phyloP scores from a whole-genome alignment of 768 basidiomycete genomes.

The Phylloporus arenicola region DNA sequence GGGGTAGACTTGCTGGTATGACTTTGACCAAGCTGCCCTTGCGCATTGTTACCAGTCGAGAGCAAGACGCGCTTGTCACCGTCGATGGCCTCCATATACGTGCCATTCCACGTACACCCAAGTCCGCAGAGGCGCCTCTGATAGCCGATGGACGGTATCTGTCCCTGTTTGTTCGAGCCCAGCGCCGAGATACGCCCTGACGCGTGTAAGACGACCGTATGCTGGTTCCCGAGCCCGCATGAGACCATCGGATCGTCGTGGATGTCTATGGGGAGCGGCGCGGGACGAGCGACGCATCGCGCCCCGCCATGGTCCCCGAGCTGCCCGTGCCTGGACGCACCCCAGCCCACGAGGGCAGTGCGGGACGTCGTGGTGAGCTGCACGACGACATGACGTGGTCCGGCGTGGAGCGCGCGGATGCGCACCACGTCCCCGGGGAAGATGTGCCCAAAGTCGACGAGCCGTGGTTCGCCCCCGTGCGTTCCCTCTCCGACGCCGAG shows the following conservation, averaged over 20 bases:
- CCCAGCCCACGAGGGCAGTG: constrained; percentile 68
- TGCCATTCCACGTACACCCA: constrained; percentile 78
- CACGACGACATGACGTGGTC: constrained; percentile 68
- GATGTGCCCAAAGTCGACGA: constrained; percentile 12
- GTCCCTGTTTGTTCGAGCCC: constrained; percentile 72
- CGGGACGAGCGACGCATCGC: constrained; percentile 19
- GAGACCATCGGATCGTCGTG: constrained; percentile 29
- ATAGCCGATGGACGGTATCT: constrained; percentile 41
- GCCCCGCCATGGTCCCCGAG: constrained; percentile 42
- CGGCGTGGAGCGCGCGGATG: constrained; percentile 49
- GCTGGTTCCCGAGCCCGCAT: constrained; percentile 48
- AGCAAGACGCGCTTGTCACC: constrained; percentile 29
- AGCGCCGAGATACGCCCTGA: constrained; percentile 46
- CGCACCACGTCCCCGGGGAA: constrained; percentile 34
- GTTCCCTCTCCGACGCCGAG: constrained; percentile 49
- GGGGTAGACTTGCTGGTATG: not conserved
- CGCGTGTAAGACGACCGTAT: constrained; percentile 38
- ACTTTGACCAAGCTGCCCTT: constrained; percentile 62
- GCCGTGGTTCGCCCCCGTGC: constrained; percentile 1
- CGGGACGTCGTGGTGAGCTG: constrained; percentile 32
- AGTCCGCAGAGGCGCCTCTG: constrained; percentile 30
- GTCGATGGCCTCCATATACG: constrained; percentile 41
- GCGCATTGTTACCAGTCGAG: constrained; percentile 49
- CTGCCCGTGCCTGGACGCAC: constrained; percentile 79
- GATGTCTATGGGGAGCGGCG: constrained; percentile 31